Percentiles rank a stretch among this genome's conserved stretches.
Conservation (phyloP, 192 early-diverging fungal species). For the Entrophospora sp. region DNA sequence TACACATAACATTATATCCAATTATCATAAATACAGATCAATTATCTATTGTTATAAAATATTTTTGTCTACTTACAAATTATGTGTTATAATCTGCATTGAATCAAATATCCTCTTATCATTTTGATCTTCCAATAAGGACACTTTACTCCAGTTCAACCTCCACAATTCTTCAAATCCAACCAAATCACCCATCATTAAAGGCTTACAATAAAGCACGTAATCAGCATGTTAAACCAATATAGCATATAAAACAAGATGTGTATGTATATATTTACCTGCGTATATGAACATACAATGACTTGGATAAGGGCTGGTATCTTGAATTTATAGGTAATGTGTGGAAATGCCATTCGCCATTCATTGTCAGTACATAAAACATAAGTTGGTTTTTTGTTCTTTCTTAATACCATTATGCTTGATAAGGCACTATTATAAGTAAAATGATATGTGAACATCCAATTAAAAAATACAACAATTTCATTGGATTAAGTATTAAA, state of each 20-base stretch:
- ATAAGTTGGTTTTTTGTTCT: constrained; percentile 17
- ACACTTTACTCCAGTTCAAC: constrained; percentile 16
- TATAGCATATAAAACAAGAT: constrained; percentile 15
- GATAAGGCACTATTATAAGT: constrained; percentile 13
- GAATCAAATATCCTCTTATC: constrained; percentile 14
- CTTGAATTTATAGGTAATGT: constrained; percentile 20
- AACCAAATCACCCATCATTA: constrained; percentile 15
- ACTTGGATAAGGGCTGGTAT: constrained; percentile 16
- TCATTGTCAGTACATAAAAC: constrained; percentile 13
- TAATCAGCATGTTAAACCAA: neutral
- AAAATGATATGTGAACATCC: constrained; percentile 16
- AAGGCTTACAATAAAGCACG: neutral
- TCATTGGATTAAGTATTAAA: constrained; percentile 4
- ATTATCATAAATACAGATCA: neutral
- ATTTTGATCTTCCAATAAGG: constrained; percentile 8
- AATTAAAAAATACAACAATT: constrained; percentile 17
- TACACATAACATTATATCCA: constrained; percentile 9
- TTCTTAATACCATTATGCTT: constrained; percentile 16
- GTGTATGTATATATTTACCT: constrained; percentile 13
- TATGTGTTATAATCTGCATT: constrained; percentile 13
- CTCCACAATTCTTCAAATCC: constrained; percentile 17
- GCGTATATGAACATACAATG: constrained; percentile 15
- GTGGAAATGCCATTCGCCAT: constrained; percentile 15
- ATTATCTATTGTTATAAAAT: constrained; percentile 10
- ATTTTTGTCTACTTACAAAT: constrained; percentile 17